Conservation (phyloP, 2,329 filamentous ascomycete genomes). For the Xylariaceae sp. region DNA sequence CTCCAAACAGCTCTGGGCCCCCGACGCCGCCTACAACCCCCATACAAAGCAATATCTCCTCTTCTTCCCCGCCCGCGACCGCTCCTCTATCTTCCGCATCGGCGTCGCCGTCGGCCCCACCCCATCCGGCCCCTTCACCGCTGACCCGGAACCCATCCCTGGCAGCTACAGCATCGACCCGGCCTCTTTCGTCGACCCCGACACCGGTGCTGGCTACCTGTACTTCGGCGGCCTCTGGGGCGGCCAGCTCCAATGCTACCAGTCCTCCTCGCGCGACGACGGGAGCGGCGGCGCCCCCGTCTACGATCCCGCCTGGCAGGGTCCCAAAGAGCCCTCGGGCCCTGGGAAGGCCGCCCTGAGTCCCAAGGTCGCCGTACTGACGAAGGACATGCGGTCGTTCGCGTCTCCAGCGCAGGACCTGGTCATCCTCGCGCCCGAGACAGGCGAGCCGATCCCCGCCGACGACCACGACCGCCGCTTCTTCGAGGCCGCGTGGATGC, state of each 20-base stretch:
- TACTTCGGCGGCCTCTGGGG: constrained; percentile 82
- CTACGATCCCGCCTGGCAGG: constrained; percentile 53
- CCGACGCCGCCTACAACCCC: constrained; percentile 66
- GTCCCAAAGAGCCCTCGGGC: constrained; percentile 56
- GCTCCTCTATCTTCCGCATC: constrained; percentile 66
- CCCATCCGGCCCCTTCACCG: constrained; percentile 66
- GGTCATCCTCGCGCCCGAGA: constrained; percentile 59
- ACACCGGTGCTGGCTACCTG: constrained; percentile 58
- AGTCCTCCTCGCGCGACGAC: constrained; percentile 19
- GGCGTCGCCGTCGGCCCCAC: constrained; percentile 62
- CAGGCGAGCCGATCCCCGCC: constrained; percentile 53
- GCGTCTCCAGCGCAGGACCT: constrained; percentile 53
- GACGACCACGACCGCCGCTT: constrained; percentile 71
- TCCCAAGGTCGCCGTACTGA: constrained; percentile 63
- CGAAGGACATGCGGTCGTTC: constrained; percentile 63
- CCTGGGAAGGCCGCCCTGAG: constrained; percentile 53
- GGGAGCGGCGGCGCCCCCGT: constrained; percentile 25
- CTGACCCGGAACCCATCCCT: constrained; percentile 60
- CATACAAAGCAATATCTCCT: constrained; percentile 63
- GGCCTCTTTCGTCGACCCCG: constrained; percentile 65
- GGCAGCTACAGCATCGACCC: constrained; percentile 76
- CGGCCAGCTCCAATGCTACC: constrained; percentile 75
- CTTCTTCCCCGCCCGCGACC: constrained; percentile 72
- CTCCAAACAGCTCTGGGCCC: constrained; percentile 75
- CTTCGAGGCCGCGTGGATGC: constrained; percentile 79